phyloP scores from a whole-genome alignment of 2,329 filamentous ascomycete genomes.

The Cephalotrichum gorgonifer region DNA sequence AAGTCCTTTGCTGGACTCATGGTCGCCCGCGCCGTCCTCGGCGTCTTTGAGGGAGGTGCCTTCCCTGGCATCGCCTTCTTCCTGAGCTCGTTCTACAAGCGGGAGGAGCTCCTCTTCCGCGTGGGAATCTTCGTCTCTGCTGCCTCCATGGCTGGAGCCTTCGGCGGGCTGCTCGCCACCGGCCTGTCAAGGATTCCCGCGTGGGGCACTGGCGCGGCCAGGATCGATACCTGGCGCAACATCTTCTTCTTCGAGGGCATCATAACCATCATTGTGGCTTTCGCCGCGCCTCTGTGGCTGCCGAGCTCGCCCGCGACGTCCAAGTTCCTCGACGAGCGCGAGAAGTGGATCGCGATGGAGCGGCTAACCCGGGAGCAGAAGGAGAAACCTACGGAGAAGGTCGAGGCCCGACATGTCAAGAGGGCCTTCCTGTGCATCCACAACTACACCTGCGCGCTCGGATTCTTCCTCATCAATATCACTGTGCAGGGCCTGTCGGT shows the following conservation, averaged over 20 bases:
- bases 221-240: conserved; percentile 42
- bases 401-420: conserved; percentile 37
- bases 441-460: conserved; percentile 46
- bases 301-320: conserved; percentile 36
- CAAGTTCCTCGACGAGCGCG: conserved; percentile 38
- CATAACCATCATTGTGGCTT: conserved; percentile 37
- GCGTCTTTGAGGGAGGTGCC: conserved; percentile 45
- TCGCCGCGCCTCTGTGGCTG: conserved; percentile 38
- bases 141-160: conserved; percentile 44
- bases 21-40: conserved; percentile 35
- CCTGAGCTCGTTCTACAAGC: conserved; percentile 45
- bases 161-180: conserved; percentile 45
- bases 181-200: conserved; percentile 37
- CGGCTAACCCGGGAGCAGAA: conserved; percentile 39
- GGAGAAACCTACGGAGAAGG: conserved; percentile 31
- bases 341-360: conserved; percentile 41
- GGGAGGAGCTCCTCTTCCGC: conserved; percentile 43
- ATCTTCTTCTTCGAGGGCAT: conserved; percentile 56
- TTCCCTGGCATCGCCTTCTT: conserved; percentile 49
- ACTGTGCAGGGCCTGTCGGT: conserved; percentile 43
- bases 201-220: conserved; percentile 34
- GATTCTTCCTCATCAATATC: conserved; percentile 51
- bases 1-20: conserved; percentile 33
- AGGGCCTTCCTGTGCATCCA: conserved; percentile 43
- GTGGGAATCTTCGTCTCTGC: conserved; percentile 46